A percentile compares a stretch with the other conserved stretches of the same genome.
These are phyloP conservation scores for Quercus parvula DNA, from an alignment of 306 rosid species.

Conservation along the genomic window DNA sequence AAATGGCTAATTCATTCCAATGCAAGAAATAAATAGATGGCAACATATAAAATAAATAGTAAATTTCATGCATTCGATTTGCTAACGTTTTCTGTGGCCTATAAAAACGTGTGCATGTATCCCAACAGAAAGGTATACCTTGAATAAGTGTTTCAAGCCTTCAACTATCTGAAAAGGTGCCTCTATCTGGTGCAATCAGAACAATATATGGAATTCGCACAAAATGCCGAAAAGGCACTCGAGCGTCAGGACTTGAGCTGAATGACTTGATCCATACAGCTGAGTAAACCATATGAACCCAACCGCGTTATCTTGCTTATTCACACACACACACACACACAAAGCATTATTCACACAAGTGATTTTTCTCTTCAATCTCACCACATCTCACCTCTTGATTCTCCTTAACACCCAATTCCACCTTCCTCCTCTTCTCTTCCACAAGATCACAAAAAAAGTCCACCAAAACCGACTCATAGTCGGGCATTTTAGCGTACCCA, in stretches of 20 bases:
- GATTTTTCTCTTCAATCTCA: not conserved
- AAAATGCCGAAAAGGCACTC: not conserved
- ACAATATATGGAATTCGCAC: not conserved
- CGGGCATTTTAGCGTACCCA: conserved; percentile 60
- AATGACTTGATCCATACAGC: too few species aligned
- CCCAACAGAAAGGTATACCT: too few species aligned
- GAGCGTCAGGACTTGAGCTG: too few species aligned
- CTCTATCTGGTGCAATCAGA: not conserved
- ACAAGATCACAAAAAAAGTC: conserved; percentile 41
- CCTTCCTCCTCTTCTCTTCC: not conserved
- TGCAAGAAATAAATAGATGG: not conserved
- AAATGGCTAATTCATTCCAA: not conserved
- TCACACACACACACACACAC: too few species aligned
- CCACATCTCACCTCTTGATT: not conserved
- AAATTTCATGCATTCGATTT: not conserved
- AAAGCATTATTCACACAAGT: not conserved
- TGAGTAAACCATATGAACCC: too few species aligned
- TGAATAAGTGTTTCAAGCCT: too few species aligned
- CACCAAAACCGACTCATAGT: conserved; percentile 42
- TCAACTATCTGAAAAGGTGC: too few species aligned
- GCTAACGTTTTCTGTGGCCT: not conserved
- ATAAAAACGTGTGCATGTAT: not conserved
- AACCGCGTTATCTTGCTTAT: too few species aligned
- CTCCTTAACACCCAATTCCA: not conserved
- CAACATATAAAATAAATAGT: not conserved